A percentile compares a stretch with the other conserved stretches of the same genome.
These are phyloP conservation scores for Cairneyella variabilis DNA, from an alignment of 495 filamentous ascomycete species.

Conservation along the genomic window DNA sequence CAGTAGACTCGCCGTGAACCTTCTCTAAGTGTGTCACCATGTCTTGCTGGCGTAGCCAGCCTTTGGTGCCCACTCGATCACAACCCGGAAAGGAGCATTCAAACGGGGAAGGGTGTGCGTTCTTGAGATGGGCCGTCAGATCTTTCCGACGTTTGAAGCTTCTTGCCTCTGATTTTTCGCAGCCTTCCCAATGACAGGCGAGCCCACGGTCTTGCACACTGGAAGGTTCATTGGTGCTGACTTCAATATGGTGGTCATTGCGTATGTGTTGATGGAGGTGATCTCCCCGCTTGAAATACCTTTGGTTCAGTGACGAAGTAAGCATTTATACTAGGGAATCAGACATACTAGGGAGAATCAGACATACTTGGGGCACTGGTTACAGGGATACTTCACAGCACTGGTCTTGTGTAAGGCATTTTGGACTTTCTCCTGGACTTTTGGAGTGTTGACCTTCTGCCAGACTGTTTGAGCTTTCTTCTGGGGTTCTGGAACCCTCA, in stretches of 20 bases:
- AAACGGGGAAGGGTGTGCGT: constrained; percentile 30
- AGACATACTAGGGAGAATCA: too few species aligned
- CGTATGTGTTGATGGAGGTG: constrained; percentile 35
- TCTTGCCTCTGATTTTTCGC: constrained; percentile 8
- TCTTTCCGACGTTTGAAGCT: constrained; percentile 1
- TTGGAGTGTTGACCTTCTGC: too few species aligned
- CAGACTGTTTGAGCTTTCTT: too few species aligned
- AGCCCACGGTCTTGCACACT: neutral
- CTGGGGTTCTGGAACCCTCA: too few species aligned
- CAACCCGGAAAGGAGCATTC: constrained; percentile 30
- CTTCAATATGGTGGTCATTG: constrained; percentile 32
- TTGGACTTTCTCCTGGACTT: too few species aligned
- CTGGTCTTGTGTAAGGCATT: constrained; percentile 23
- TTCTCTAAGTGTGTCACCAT: constrained; percentile 30
- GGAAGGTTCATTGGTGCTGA: neutral
- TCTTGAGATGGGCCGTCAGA: constrained; percentile 23
- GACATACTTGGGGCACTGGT: constrained; percentile 24
- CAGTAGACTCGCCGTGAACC: too few species aligned
- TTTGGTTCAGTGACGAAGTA: constrained; percentile 29
- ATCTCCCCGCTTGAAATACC: constrained; percentile 36
- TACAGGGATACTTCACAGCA: constrained; percentile 22
- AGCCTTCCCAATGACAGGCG: constrained; percentile 3
- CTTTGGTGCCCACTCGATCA: constrained; percentile 31
- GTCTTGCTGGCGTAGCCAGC: constrained; percentile 29
- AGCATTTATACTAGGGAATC: neutral